A percentile compares a stretch with the other conserved stretches of the same genome.
Conservation (phyloP, 306 rosid genomes). For the Inga laurina region DNA sequence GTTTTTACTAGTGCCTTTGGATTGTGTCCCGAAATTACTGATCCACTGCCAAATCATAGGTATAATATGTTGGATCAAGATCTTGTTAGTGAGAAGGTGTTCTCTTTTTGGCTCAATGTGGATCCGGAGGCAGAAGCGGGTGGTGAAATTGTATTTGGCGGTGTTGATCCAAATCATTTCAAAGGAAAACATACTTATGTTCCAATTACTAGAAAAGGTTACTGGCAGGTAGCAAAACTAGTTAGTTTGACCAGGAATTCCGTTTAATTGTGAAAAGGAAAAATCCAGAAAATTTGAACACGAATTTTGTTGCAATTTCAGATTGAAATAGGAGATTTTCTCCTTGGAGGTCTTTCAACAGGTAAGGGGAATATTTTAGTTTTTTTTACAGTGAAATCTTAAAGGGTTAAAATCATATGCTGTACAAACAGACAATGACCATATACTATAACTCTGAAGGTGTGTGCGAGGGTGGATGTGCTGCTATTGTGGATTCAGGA, state of each 20-base stretch:
- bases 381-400: background rate
- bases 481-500: conserved; percentile 87
- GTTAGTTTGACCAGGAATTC: conserved; percentile 16
- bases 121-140: conserved; percentile 63
- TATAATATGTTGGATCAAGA: conserved; percentile 68
- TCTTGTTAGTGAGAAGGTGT: conserved; percentile 62
- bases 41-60: conserved; percentile 50
- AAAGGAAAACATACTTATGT: conserved; percentile 78
- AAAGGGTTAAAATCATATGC: conserved; percentile 12
- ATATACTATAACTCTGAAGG: conserved; percentile 44
- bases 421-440: background rate
- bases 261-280: conserved; percentile 1
- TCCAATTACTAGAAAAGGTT: conserved; percentile 78
- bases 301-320: conserved; percentile 38
- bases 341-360: conserved; percentile 71
- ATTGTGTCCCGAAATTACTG: conserved; percentile 20
- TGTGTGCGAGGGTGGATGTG: conserved; percentile 73
- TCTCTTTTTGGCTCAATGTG: conserved; percentile 87
- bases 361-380: conserved; percentile 47
- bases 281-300: background rate
- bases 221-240: conserved; percentile 74
- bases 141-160: conserved; percentile 83
- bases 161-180: conserved; percentile 70
- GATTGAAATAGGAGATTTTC: conserved; percentile 82
- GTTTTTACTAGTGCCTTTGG: background rate